Evolutionary conservation across 108 stramenopile genomes (phyloP), one percentile per base, ranked within the genome.

Genomic region (Mediolabrus comicus): DNA sequence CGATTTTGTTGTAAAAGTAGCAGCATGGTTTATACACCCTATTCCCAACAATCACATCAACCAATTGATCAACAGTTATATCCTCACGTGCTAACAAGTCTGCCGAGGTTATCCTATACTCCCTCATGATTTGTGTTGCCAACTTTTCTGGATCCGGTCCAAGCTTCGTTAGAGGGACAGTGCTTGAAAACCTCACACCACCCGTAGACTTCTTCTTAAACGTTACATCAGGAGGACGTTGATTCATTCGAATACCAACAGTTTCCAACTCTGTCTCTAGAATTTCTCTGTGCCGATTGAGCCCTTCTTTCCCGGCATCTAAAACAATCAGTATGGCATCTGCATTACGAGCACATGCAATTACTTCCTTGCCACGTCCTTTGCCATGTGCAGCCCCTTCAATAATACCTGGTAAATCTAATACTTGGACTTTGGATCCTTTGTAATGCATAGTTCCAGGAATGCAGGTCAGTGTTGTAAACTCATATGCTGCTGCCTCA

Each of bases 401-500:
- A 72, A 99, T 99, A 74, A 99, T 99, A 60, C 99, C 99, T 8
- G 99, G 99, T 35, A 99, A 77, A 84, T 99, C 99, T 51, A 99
- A 82, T 27, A 99, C 93, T 82, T 99, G 99, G 13, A 99, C 92
- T 67, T 91, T 95, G 27, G 91, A 89, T 64, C 97, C 92, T 62
- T 91, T 93, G 83, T 94, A 88, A 12, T 87, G 74, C 74, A 97
- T 73, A 24, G 93, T 97, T 7, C 98, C 99, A 27, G 99, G 99
- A 43, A 99, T 97, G 67, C 98, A 98, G 2, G 99, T 99, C 17
- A 99, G 73, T 11, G 99, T 99, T 5, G 99, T 99, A 79, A 98
- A 99, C 80, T 96, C 91, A 64, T 94, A 92, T 8, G 89, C 97
- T 10, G 97, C 97, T 1, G 97, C 94, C 74, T 97, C 95, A 25